These are phyloP conservation scores for Anthoceros angustus DNA, from an alignment of 225 moss, liverwort and hornwort species.

Conservation along the genomic window DNA sequence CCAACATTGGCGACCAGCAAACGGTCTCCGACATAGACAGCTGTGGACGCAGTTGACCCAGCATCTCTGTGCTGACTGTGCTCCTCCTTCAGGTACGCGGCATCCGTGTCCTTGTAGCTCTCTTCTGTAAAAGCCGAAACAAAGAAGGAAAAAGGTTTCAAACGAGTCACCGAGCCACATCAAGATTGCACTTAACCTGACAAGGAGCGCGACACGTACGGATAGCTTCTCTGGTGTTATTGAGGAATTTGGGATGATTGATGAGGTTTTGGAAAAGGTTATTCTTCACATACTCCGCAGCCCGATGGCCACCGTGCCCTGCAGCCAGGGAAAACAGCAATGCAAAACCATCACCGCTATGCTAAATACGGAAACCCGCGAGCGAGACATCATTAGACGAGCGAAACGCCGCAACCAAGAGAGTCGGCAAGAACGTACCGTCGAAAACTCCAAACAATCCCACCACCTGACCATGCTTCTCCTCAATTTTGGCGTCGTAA, in stretches of 20 bases:
- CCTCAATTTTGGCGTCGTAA: conserved; percentile 51
- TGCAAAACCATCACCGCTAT: not conserved
- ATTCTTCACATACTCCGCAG: conserved; percentile 73
- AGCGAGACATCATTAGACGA: not conserved
- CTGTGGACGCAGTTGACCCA: conserved; percentile 93
- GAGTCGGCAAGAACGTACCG: conserved; percentile 19
- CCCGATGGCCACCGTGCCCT: conserved; percentile 93
- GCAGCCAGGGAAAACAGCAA: conserved; percentile 4
- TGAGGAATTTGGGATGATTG: conserved; percentile 64
- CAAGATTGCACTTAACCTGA: not conserved
- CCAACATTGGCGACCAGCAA: conserved; percentile 93
- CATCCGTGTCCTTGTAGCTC: conserved; percentile 78
- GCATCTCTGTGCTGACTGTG: conserved; percentile 77
- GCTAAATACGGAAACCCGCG: not conserved
- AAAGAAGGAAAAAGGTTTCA: not conserved
- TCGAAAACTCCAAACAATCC: conserved; percentile 95
- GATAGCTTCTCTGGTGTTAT: conserved; percentile 56
- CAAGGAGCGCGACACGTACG: conserved; percentile 20
- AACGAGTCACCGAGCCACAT: conserved; percentile 1
- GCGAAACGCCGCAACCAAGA: not conserved
- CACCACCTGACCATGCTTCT: conserved; percentile 36
- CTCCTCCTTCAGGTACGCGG: conserved; percentile 69
- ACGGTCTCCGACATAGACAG: conserved; percentile 73
- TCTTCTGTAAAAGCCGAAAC: conserved; percentile 37
- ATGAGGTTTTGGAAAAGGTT: conserved; percentile 83